Base-by-base conservation (phyloP, 2,329 filamentous ascomycete species). In the Pseudocercospora cruenta region DNA sequence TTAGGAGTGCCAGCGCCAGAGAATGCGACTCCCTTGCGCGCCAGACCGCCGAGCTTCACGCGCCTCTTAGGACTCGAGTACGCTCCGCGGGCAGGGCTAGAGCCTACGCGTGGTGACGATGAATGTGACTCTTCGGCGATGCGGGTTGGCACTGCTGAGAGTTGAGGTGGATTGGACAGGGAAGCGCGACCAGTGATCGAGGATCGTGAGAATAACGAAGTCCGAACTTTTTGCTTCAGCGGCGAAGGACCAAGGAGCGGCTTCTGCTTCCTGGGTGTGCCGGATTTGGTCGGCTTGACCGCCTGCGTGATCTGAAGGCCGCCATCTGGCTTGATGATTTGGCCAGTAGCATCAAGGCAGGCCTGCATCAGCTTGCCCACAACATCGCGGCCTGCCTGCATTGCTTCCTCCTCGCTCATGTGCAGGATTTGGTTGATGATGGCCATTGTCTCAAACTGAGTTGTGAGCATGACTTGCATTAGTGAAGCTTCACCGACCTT, bases 281-380 rank as follows among this genome's bases (percentile, higher is more conserved):
- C 91, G 43, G 86, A 82, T 72, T 89, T 90, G 9, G 84, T 86
- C 2, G 92, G 91, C 6, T 91, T 87, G 70, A 92, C 90, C 39
- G 86, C 83, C 65, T 94, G 89, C 0, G 78, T 82, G 4, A 88
- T 80, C 0, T 87, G 84, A 3, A 89, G 80, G 62, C 83, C 86
- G 21, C 92, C 93, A 73, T 97, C 94, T 1, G 94, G 93, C 77
- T 96, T 97, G 77, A 99, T 91, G 26, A 97, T 88, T 72, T 96
- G 92, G 0, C 91, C 89, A 6, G 90, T 88, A 0, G 92, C 89
- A 26, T 88, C 85, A 51, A 88, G 90, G 64, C 93, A 94, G 2
- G 87, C 87, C 65, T 92, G 88, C 16, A 98, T 84, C 64, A 99
- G 86, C 66, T 91, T 90, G 65, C 87, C 86, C 59, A 99, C 88